Evolutionary conservation across 495 filamentous ascomycete genomes (phyloP).

Genomic region (Podospora sp.): DNA sequence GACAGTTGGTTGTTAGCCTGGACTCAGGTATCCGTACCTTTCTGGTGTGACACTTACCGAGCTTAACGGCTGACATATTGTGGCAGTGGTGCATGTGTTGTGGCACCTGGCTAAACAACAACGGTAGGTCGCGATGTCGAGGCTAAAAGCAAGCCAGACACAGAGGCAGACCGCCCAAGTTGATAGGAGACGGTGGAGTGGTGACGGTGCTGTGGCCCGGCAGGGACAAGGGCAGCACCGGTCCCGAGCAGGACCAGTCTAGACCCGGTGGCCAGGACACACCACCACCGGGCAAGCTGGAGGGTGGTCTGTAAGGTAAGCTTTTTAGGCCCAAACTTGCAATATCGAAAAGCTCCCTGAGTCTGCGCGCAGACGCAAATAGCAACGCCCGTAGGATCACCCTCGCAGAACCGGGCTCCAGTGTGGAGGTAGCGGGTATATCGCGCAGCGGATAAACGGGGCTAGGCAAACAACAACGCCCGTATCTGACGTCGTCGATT

Average conservation of each 20-base stretch:
- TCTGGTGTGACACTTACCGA: neutral
- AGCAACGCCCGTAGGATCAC: neutral
- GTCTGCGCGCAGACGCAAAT: neutral
- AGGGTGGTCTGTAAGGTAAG: neutral
- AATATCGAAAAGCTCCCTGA: neutral
- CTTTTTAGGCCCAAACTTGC: neutral
- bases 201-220: neutral
- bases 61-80: constrained; percentile 7
- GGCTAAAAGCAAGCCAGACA: neutral
- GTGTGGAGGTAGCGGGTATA: neutral
- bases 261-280: neutral
- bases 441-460: neutral
- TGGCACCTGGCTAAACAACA: constrained; percentile 1
- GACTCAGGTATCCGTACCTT: neutral
- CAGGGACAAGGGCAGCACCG: neutral
- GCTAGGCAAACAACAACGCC: neutral
- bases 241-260: neutral
- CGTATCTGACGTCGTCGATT: neutral
- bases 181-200: neutral
- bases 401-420: neutral
- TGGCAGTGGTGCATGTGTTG: neutral
- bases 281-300: neutral
- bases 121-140: neutral
- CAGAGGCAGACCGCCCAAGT: neutral
- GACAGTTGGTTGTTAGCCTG: too few relatives aligned